Conservation (phyloP, 805 yeast genomes). For the Zygotorulaspora danielsina region DNA sequence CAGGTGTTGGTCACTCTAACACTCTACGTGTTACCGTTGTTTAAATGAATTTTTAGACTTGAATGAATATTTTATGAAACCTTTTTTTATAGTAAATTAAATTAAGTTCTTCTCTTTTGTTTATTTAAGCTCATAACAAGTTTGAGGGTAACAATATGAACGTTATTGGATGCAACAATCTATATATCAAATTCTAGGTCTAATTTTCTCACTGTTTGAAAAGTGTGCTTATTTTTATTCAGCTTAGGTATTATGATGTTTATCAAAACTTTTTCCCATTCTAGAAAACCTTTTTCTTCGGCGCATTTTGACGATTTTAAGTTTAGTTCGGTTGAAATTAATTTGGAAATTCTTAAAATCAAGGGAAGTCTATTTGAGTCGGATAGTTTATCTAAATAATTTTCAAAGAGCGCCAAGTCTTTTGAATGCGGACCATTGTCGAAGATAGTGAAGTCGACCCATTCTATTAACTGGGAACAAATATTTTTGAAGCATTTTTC, state of each 20-base stretch:
- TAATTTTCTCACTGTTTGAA: constrained; percentile 22
- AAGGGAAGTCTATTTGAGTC: constrained; percentile 28
- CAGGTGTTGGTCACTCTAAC: constrained; percentile 98
- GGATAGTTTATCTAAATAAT: constrained; percentile 33
- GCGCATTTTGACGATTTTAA: constrained; percentile 11
- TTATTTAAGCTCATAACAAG: background rate
- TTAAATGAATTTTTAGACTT: constrained; percentile 32
- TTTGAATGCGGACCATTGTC: constrained; percentile 38
- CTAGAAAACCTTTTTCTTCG: constrained; percentile 21
- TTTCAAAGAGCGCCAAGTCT: constrained; percentile 38
- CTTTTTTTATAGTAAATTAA: constrained; percentile 3
- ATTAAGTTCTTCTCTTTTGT: constrained; percentile 2
- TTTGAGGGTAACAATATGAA: background rate
- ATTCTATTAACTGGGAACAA: constrained; percentile 30
- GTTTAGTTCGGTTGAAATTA: constrained; percentile 23
- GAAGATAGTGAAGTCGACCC: constrained; percentile 37
- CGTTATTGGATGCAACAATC: background rate
- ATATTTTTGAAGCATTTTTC: constrained; percentile 36
- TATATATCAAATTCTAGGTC: constrained; percentile 26
- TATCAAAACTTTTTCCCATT: constrained; percentile 33
- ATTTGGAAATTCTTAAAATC: constrained; percentile 22
- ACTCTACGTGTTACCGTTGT: constrained; percentile 89
- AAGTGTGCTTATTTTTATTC: constrained; percentile 24
- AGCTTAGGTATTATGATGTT: constrained; percentile 26
- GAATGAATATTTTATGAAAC: constrained; percentile 2